phyloP scores from a whole-genome alignment of 75 land plant genomes.

The Picea glauca region DNA sequence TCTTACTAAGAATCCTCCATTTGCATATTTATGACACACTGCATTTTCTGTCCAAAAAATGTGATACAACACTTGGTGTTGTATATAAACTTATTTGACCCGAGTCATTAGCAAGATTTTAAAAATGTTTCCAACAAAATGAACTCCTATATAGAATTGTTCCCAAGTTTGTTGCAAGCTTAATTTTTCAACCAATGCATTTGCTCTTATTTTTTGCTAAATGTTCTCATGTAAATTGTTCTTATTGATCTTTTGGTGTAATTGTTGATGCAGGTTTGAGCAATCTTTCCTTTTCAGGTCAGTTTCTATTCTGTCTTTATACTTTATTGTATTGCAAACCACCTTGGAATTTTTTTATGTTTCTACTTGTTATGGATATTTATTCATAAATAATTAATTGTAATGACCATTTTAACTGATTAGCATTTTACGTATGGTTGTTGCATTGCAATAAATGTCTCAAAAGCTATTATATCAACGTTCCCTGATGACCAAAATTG shows the following conservation, averaged over 20 bases:
- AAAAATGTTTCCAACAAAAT: neutral
- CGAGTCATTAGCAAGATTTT: neutral
- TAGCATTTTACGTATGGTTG: neutral
- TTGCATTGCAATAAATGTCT: neutral
- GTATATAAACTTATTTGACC: neutral
- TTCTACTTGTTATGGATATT: neutral
- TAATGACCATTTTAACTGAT: neutral
- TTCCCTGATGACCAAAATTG: neutral
- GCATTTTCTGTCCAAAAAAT: neutral
- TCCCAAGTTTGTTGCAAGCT: neutral
- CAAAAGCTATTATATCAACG: neutral
- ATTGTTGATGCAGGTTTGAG: constrained; percentile 7
- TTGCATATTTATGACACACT: neutral
- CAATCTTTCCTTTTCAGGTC: constrained; percentile 11
- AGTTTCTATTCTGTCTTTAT: neutral
- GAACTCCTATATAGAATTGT: neutral
- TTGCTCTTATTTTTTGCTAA: neutral
- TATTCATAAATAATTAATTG: neutral
- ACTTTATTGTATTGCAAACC: neutral
- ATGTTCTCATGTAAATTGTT: neutral
- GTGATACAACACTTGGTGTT: neutral
- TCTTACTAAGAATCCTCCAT: neutral
- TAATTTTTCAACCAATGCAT: neutral
- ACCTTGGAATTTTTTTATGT: neutral
- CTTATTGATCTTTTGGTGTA: neutral